These are phyloP conservation scores for Thelephora aurantiotincta DNA, from an alignment of 768 basidiomycete species.

Conservation along the genomic window DNA sequence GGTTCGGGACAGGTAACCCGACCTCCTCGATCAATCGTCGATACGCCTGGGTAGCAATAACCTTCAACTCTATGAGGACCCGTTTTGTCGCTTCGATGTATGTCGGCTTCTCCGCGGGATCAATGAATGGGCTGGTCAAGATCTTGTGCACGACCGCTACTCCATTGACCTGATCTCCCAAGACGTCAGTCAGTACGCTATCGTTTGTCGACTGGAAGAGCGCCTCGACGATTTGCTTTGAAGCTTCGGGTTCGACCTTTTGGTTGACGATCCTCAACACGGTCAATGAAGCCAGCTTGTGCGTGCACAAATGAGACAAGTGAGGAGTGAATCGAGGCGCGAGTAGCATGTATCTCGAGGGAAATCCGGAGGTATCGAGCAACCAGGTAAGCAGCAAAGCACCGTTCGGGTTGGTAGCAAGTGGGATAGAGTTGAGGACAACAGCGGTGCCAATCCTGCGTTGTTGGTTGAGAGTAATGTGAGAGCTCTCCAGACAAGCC, in stretches of 20 bases:
- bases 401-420: constrained; percentile 96
- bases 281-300: constrained; percentile 91
- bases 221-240: constrained; percentile 73
- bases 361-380: constrained; percentile 87
- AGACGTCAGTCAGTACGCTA: constrained; percentile 83
- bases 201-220: constrained; percentile 85
- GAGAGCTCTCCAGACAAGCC: constrained; percentile 86
- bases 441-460: constrained; percentile 90
- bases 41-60: constrained; percentile 89
- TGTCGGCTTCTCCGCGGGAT: constrained; percentile 46
- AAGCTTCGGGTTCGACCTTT: constrained; percentile 83
- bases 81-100: constrained; percentile 83
- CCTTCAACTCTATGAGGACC: constrained; percentile 82
- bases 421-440: constrained; percentile 92
- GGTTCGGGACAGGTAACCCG: constrained; percentile 78
- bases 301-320: constrained; percentile 91
- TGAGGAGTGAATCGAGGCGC: constrained; percentile 96
- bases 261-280: constrained; percentile 95
- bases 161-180: constrained; percentile 94
- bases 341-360: constrained; percentile 86
- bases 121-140: constrained; percentile 74
- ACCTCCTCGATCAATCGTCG: constrained; percentile 90
- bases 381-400: constrained; percentile 94
- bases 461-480: constrained; percentile 79
- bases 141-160: constrained; percentile 90